Evolutionary conservation across 2,329 filamentous ascomycete species (phyloP), one percentile per base, ranked within the genome.

Genomic region (Seiridium unicorne): DNA sequence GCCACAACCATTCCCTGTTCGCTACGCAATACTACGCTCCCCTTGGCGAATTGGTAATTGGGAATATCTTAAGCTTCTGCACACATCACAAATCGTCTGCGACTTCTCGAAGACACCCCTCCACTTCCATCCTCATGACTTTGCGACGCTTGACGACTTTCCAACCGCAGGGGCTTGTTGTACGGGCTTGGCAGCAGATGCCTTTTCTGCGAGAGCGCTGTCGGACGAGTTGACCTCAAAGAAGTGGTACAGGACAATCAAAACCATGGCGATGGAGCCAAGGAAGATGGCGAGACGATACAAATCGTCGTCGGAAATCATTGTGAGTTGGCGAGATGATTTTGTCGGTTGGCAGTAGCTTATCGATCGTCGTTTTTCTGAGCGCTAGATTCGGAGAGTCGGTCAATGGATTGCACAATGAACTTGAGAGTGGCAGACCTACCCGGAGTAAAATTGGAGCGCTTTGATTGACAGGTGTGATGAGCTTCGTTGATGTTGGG

Each of bases 191-290:
- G 71, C 66, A 60, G 72, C 70, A 53, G 65, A 58, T 11, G 67
- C 62, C 56, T 72, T 70, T 53, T 72, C 64, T 51, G 63, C 61
- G 48, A 67, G 64, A 31, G 65, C 59, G 51, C 62, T 64, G 31
- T 68, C 64, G 11, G 76, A 72, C 60, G 92, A 86, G 73, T 99
- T 98, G 80, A 97, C 86, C 75, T 98, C 94, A 70, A 99, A 88
- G 79, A 96, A 98, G 77, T 98, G 93, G 78, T 99, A 98, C 35
- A 96, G 78, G 36, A 99, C 88, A 66, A 98, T 97, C 63, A 99
- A 84, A 49, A 97, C 81, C 91, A 98, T 94, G 64, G 94, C 88
- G 46, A 89, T 85, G 59, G 88, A 90, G 79, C 95, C 95, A 62
- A 99, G 90, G 75, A 97, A 94, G 75, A 98, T 88, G 75, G 95